phyloP scores from a whole-genome alignment of 176 grass and related monocot species.

The Zoysia pacifica region DNA sequence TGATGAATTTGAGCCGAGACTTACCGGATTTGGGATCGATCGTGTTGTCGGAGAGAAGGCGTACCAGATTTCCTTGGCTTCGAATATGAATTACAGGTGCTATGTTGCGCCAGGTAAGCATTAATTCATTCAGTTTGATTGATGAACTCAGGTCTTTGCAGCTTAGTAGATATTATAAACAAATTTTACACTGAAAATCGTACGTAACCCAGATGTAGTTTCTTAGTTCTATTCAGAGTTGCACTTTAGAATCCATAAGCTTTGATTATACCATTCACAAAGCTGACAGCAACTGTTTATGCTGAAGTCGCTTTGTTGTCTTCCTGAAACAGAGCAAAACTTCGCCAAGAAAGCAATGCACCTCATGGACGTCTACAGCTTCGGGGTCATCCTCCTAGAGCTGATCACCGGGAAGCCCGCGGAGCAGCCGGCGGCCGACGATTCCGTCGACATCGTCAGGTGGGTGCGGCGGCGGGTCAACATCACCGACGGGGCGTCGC shows the following conservation, averaged over 20 bases:
- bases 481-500: slow-evolving; percentile 39
- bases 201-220: not conserved
- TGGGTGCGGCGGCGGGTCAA: slow-evolving; percentile 70
- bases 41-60: slow-evolving; percentile 48
- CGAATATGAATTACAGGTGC: slow-evolving; percentile 47
- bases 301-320: not conserved
- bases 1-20: slow-evolving; percentile 58
- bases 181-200: not conserved
- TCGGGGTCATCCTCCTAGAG: slow-evolving; percentile 77
- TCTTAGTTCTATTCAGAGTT: not conserved
- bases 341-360: slow-evolving; percentile 60
- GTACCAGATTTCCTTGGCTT: slow-evolving; percentile 48
- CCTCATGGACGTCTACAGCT: slow-evolving; percentile 75
- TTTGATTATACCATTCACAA: not conserved
- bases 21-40: slow-evolving; percentile 59
- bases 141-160: not conserved
- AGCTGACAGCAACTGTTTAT: not conserved
- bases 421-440: slow-evolving; percentile 51
- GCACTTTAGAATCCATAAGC: not conserved
- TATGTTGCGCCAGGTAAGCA: slow-evolving; percentile 65
- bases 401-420: slow-evolving; percentile 68
- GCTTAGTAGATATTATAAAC: not conserved
- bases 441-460: slow-evolving; percentile 57
- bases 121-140: not conserved
- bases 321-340: slow-evolving; percentile 53